Base-by-base conservation (phyloP, 805 yeast genomes). In the Spathaspora sp. region DNA sequence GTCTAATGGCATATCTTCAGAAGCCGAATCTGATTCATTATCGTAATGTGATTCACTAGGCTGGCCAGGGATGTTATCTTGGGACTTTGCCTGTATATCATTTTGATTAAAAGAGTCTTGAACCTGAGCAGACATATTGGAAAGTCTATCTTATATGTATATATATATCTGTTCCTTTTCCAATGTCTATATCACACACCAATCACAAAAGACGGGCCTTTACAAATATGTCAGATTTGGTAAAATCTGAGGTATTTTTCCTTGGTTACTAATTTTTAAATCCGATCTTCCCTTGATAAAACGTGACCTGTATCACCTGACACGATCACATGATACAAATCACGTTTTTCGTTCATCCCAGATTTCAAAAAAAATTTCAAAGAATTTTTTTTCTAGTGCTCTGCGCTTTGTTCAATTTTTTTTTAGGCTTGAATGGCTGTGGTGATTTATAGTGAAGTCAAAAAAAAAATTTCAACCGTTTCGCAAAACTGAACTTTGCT, bases 1-100 rank as follows among this genome's bases (percentile, higher is more conserved):
- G 60, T 62, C 55, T 64, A 79, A 49, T 70, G 80, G 60, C n/a
- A 55, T 60, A 39, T 56, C 60, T 12, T 78, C 83, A 12, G 79
- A 71, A 5, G 73, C 60, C 1, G 78, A 69, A 53, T 75, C 81
- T 2, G 74, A 60, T 53, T 76, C 81, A 2, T 75, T 61, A 38
- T 75, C 79, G 29, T 70, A 42, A 7, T 35, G 9, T 14, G 40
- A 31, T 31, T 31, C 35, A 11, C 26, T 23, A 11, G 32, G 14
- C 32, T 29, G 26, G 26, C 8, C 32, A 29, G 40, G 40, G 38
- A 32, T n/a, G 7, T 11, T 5, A 35, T 17, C 40, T 35, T 35
- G 40, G 14, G 40, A 16, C 14, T 35, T 14, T 35, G 40, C 17
- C 40, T 35, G 40, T 35, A 35, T 35, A 14, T 35, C 40, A 35